Evolutionary conservation across 2,329 filamentous ascomycete genomes (phyloP).

Genomic region (Xylariomycetidae sp.): DNA sequence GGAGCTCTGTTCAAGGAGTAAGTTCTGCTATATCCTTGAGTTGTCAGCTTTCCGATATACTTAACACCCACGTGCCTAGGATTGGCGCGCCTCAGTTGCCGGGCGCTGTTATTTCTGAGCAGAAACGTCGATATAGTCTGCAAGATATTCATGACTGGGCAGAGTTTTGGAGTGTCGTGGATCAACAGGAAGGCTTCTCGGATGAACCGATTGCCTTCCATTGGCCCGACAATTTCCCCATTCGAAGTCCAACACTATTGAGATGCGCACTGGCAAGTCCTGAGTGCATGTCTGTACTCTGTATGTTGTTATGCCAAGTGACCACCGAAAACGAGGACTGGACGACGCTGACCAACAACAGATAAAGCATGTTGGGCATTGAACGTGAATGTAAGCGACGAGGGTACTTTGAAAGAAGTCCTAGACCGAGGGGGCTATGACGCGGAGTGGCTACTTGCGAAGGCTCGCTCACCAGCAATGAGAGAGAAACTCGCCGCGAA

Average conservation of each 20-base stretch:
- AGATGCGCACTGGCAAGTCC: slow-evolving; percentile 5
- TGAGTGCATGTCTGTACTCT: slow-evolving; percentile 2
- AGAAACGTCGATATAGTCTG: slow-evolving; percentile 4
- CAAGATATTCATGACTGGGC: slow-evolving; percentile 6
- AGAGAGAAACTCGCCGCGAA: slow-evolving; percentile 4
- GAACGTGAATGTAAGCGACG: slow-evolving; percentile 6
- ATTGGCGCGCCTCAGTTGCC: slow-evolving; percentile 7
- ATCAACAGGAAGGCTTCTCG: slow-evolving; percentile 3
- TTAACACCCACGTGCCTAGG: too few relatives aligned
- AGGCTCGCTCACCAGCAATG: slow-evolving; percentile 1
- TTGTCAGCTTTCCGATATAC: too few relatives aligned
- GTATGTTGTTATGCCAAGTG: slow-evolving; percentile 5
- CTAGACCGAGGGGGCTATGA: slow-evolving; percentile 5
- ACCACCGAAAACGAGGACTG: not conserved
- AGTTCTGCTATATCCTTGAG: not conserved
- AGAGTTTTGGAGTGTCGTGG: slow-evolving; percentile 5
- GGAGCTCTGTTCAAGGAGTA: slow-evolving; percentile 7
- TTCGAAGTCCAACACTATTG: slow-evolving; percentile 5
- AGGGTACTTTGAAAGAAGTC: slow-evolving; percentile 3
- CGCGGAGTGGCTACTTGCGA: slow-evolving; percentile 4
- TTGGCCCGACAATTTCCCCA: slow-evolving; percentile 7
- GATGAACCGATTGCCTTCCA: not conserved
- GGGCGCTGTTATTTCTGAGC: slow-evolving; percentile 2
- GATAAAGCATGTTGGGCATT: slow-evolving; percentile 5
- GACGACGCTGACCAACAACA: slow-evolving; percentile 3